Percentiles rank a stretch among this genome's conserved stretches.
Evolutionary conservation across 345 rosid genomes (phyloP).

Genomic region (Hypericum perforatum): DNA sequence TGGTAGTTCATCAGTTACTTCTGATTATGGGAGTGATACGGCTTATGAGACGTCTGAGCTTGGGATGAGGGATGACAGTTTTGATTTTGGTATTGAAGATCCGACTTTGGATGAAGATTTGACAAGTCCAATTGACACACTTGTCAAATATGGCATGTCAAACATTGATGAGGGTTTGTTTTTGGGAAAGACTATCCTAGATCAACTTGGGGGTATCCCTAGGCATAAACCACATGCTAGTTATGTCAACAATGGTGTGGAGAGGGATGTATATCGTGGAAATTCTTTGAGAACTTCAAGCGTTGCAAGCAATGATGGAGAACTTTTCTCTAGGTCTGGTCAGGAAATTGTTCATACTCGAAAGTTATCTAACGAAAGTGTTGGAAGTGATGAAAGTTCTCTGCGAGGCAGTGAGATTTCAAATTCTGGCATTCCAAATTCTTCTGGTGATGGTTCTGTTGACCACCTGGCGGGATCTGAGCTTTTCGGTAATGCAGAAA

Average conservation of each 20-base stretch:
- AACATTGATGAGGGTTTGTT: slow-evolving; percentile 93
- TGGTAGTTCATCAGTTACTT: slow-evolving; percentile 62
- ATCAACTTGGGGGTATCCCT: slow-evolving; percentile 81
- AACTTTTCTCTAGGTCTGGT: slow-evolving; percentile 47
- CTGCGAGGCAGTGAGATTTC: slow-evolving; percentile 58
- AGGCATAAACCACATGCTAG: slow-evolving; percentile 47
- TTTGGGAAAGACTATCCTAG: slow-evolving; percentile 91
- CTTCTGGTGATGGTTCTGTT: slow-evolving; percentile 47
- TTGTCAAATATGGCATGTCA: slow-evolving; percentile 76
- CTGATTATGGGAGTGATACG: slow-evolving; percentile 95
- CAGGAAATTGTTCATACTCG: slow-evolving; percentile 50
- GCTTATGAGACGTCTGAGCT: slow-evolving; percentile 86
- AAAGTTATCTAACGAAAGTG: slow-evolving; percentile 61
- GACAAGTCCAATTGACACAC: slow-evolving; percentile 73
- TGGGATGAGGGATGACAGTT: slow-evolving; percentile 67
- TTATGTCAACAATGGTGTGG: slow-evolving; percentile 34
- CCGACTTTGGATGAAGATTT: slow-evolving; percentile 62
- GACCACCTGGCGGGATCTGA: slow-evolving; percentile 45
- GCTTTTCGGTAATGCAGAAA: slow-evolving; percentile 29
- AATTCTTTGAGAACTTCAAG: slow-evolving; percentile 38
- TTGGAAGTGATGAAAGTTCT: slow-evolving; percentile 57
- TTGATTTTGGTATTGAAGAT: slow-evolving; percentile 66
- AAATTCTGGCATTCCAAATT: slow-evolving; percentile 50
- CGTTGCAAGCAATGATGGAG: slow-evolving; percentile 44
- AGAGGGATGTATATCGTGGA: slow-evolving; percentile 45